Evolutionary conservation across 805 yeast species (phyloP), one percentile per base, ranked within the genome.

Genomic region (Zygosaccharomyces siamensis): DNA sequence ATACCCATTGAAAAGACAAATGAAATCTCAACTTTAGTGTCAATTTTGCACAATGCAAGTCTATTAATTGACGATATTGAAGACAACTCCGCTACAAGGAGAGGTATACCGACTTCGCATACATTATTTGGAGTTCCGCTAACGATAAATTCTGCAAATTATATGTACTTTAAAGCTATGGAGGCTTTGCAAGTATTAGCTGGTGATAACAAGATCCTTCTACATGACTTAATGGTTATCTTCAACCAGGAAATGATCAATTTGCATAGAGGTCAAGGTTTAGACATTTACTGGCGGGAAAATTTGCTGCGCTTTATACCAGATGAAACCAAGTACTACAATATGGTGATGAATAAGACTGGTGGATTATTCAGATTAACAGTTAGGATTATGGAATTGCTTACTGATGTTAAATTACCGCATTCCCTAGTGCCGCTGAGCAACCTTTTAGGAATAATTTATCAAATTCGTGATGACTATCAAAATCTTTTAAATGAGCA

Each of bases 231-330:
- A 3, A 54, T 64, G 58, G 62, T 62, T 18, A 74, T 82, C 1
- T 75, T 82, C 51, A 72, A 79, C 51, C 86, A 86, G 44, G 97
- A 90, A 58, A 73, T 90, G 80, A 64, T 86, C 45, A 83, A 85
- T 59, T 68, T 90, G 49, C 97, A 90, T 63, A 74, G 85, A 41
- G 98, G 98, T 5, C 98, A 90, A 70, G 95, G 96, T 0, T 67
- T 85, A 51, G 98, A 90, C 58, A 74, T 90, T 18, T 84, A 82
- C 64, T 90, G 97, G 97, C 73, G 97, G 53, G 96, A 89, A 48
- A 70, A 75, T 26, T 59, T 72, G 28, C 51, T 54, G 7, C 41
- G 48, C 16, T 49, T 56, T 12, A 73, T 84, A 41, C 93, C 93
- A 0, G 70, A 72, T 4, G 84, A 81, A 51, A 63, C 66, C 1